Percentiles rank a stretch among this genome's conserved stretches.
These are phyloP conservation scores for Cordyceps fumosorosea DNA, from an alignment of 2,329 filamentous ascomycete genomes.

Conservation along the genomic window DNA sequence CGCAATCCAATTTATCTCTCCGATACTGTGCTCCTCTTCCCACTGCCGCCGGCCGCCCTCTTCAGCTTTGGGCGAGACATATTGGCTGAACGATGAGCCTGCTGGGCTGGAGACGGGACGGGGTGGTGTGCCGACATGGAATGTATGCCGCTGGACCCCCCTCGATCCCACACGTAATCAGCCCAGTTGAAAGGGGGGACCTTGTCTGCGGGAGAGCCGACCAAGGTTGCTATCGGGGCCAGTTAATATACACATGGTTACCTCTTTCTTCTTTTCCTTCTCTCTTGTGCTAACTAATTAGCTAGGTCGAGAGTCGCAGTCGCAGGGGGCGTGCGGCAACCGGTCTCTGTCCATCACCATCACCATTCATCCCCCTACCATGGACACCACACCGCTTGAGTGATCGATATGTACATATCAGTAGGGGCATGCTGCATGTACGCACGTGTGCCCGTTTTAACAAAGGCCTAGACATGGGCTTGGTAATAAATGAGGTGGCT, in stretches of 20 bases:
- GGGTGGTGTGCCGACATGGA: neutral
- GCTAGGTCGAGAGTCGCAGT: no score
- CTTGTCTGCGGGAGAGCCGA: neutral
- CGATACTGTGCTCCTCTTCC: constrained; percentile 1
- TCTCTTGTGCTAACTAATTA: no score
- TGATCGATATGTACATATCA: constrained; percentile 1
- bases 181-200: neutral
- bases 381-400: constrained; percentile 11
- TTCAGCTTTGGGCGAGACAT: neutral
- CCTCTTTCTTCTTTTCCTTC: neutral
- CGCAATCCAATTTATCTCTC: constrained; percentile 8
- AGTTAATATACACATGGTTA: constrained; percentile 11
- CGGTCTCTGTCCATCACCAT: neutral
- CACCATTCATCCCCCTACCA: neutral
- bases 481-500: constrained; percentile 7
- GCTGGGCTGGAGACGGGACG: neutral
- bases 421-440: neutral
- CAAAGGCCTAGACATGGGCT: neutral
- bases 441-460: constrained; percentile 5
- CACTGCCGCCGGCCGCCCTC: neutral
- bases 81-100: neutral
- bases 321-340: neutral
- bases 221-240: constrained; percentile 2
- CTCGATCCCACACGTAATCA: constrained; percentile 5
- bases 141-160: neutral